Conservation (phyloP, 495 filamentous ascomycete species). For the Chaetomium cochliodes region DNA sequence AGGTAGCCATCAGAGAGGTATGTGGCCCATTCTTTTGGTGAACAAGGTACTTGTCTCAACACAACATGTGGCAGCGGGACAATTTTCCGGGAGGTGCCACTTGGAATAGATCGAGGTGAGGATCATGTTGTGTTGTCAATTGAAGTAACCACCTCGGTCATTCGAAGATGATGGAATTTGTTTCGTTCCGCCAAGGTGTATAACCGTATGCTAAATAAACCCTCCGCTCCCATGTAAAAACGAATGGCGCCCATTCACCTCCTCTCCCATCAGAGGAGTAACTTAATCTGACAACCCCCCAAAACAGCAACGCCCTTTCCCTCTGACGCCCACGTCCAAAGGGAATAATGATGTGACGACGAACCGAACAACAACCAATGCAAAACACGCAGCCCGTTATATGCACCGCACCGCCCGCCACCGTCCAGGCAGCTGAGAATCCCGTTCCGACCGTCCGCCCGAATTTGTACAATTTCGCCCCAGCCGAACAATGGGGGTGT, state of each 20-base stretch:
- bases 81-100: too few species aligned
- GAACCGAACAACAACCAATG: background rate
- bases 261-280: background rate
- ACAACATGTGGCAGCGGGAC: too few species aligned
- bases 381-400: background rate
- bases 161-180: background rate
- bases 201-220: background rate
- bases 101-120: too few species aligned
- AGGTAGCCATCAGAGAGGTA: too few species aligned
- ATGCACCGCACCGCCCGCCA: background rate
- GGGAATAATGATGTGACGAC: slow-evolving; percentile 3
- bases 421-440: background rate
- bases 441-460: background rate
- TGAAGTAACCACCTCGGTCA: too few species aligned
- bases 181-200: background rate
- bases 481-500: background rate
- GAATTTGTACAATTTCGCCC: slow-evolving; percentile 7
- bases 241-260: background rate
- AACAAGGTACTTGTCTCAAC: too few species aligned
- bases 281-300: background rate
- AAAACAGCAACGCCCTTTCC: background rate
- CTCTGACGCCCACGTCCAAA: slow-evolving; percentile 2
- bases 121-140: too few species aligned
- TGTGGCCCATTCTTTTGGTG: too few species aligned
- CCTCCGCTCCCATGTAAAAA: background rate